A percentile compares a stretch with the other conserved stretches of the same genome.
These are phyloP conservation scores for Tetrahymena malaccensis DNA, from an alignment of 73 alveolate genomes.

Conservation along the genomic window DNA sequence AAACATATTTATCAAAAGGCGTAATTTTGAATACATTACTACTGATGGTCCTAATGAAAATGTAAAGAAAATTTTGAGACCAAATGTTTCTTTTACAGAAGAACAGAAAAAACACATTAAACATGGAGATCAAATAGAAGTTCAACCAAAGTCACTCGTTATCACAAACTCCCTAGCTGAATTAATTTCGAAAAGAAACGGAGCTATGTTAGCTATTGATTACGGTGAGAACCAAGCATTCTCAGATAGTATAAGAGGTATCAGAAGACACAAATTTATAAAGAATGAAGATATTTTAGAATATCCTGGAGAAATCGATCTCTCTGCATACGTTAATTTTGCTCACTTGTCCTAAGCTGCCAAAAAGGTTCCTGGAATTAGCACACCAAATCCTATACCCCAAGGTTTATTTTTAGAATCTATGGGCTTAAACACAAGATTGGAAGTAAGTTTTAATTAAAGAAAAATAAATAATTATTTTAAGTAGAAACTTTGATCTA, in stretches of 20 bases:
- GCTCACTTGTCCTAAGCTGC: conserved; percentile 49
- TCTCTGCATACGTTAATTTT: conserved; percentile 79
- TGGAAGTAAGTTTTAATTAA: conserved; percentile 14
- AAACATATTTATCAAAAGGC: neutral
- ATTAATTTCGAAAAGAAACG: conserved; percentile 39
- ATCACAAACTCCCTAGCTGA: conserved; percentile 49
- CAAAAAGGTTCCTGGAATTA: conserved; percentile 30
- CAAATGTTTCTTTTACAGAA: conserved; percentile 65
- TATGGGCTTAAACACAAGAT: conserved; percentile 72
- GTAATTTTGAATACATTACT: conserved; percentile 26
- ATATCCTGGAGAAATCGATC: conserved; percentile 73
- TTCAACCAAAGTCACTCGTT: conserved; percentile 50
- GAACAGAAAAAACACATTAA: conserved; percentile 38
- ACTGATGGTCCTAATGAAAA: conserved; percentile 50
- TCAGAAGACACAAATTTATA: conserved; percentile 61
- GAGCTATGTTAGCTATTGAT: conserved; percentile 71
- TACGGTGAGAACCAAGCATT: conserved; percentile 84
- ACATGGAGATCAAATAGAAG: conserved; percentile 70
- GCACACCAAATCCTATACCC: conserved; percentile 58
- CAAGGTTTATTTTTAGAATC: conserved; percentile 68
- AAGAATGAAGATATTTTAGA: conserved; percentile 50
- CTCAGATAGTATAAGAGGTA: conserved; percentile 67
- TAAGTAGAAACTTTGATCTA: neutral
- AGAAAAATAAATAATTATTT: neutral
- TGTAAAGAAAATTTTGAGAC: conserved; percentile 57